Evolutionary conservation across 345 rosid species (phyloP).

Genomic region (Zanthoxylum bungeanum): DNA sequence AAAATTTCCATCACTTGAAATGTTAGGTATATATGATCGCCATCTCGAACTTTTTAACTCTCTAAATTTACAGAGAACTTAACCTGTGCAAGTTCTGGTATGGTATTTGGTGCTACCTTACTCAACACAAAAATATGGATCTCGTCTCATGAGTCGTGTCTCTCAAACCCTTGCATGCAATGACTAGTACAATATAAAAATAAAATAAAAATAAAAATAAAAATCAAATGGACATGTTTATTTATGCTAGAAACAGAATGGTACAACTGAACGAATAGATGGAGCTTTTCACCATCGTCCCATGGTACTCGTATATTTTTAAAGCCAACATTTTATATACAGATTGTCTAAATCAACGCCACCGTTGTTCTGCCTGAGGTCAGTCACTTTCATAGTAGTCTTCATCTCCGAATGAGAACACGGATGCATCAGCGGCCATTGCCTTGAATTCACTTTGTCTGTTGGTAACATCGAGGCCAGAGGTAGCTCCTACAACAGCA

Average conservation of each 20-base stretch:
- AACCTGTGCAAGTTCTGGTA: slow-evolving; percentile 72
- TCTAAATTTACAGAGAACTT: neutral
- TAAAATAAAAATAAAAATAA: neutral
- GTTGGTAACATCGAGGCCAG: slow-evolving; percentile 24
- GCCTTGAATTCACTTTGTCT: slow-evolving; percentile 61
- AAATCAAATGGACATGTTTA: neutral
- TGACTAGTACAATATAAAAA: slow-evolving; percentile 27
- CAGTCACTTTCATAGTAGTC: slow-evolving; percentile 76
- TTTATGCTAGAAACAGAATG: slow-evolving; percentile 12
- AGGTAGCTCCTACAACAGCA: slow-evolving; percentile 19
- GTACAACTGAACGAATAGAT: slow-evolving; percentile 22
- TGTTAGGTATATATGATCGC: too few species aligned
- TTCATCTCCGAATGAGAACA: slow-evolving; percentile 71
- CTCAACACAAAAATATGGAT: slow-evolving; percentile 62
- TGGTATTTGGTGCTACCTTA: slow-evolving; percentile 45
- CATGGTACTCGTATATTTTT: neutral
- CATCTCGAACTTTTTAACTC: too few species aligned
- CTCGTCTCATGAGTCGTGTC: slow-evolving; percentile 77
- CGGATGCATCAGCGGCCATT: slow-evolving; percentile 90
- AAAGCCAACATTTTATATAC: slow-evolving; percentile 23
- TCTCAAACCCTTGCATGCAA: slow-evolving; percentile 59
- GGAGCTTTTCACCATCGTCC: neutral
- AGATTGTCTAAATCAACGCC: slow-evolving; percentile 2
- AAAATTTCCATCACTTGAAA: too few species aligned
- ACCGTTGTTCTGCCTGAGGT: slow-evolving; percentile 2